phyloP scores from a whole-genome alignment of 192 early-diverging fungal species.

The Gigaspora rosea region DNA sequence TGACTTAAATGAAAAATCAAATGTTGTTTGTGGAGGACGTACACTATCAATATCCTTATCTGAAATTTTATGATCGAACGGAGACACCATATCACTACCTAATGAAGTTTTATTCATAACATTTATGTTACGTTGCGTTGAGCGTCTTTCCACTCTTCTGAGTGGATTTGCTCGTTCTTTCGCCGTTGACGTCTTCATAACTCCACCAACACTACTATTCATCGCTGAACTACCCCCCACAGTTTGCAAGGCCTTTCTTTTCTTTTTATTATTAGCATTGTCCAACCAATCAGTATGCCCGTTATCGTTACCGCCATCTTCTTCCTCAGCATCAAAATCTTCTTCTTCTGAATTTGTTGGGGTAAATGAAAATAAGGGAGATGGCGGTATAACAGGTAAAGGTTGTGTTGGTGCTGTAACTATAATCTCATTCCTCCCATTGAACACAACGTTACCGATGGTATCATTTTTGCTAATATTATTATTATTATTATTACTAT shows the following conservation, averaged over 20 bases:
- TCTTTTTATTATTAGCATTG: constrained; percentile 35
- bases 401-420: neutral
- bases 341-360: constrained; percentile 27
- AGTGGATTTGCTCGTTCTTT: constrained; percentile 32
- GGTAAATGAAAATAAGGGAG: constrained; percentile 32
- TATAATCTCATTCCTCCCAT: neutral
- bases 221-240: constrained; percentile 24
- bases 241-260: constrained; percentile 32
- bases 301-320: constrained; percentile 29
- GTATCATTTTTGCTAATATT: neutral
- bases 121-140: neutral
- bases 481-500: constrained; percentile 18
- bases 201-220: constrained; percentile 20
- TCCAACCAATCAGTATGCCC: constrained; percentile 29
- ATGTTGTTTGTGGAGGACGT: constrained; percentile 26
- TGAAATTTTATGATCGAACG: constrained; percentile 4
- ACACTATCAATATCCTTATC: constrained; percentile 17
- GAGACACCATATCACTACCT: neutral
- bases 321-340: constrained; percentile 31
- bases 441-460: constrained; percentile 2
- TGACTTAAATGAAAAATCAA: constrained; percentile 33
- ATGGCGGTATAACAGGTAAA: constrained; percentile 21
- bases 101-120: neutral
- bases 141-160: constrained; percentile 24
- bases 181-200: constrained; percentile 8